These are phyloP conservation scores for Calonectria fujianensis DNA, from an alignment of 2,329 filamentous ascomycete genomes.

Conservation along the genomic window DNA sequence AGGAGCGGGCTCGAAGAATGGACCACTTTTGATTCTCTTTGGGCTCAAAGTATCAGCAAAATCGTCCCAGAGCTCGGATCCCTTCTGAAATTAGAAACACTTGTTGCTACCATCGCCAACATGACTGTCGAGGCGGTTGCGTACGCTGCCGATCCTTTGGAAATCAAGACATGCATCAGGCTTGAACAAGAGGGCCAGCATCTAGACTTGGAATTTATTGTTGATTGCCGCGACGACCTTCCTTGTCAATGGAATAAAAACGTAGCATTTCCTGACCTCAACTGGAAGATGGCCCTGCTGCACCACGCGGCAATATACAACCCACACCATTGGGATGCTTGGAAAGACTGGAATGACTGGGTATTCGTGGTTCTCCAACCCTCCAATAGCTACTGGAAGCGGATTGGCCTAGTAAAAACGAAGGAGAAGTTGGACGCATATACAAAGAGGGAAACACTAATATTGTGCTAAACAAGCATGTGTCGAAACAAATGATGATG, in stretches of 20 bases:
- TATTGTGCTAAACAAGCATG: not conserved
- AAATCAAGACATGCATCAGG: not conserved
- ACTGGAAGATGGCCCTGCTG: not conserved
- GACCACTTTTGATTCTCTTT: not conserved
- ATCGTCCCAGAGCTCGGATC: not conserved
- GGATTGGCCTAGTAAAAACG: not conserved
- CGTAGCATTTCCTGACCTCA: not conserved
- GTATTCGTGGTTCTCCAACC: not conserved
- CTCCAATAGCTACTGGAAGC: not conserved
- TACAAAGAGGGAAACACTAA: not conserved
- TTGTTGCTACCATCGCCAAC: not conserved
- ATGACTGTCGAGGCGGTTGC: not conserved
- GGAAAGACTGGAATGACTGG: not conserved
- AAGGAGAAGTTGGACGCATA: not conserved
- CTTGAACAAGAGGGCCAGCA: not conserved
- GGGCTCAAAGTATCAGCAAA: not conserved
- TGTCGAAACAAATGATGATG: not conserved
- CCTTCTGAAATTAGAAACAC: not conserved
- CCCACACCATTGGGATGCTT: not conserved
- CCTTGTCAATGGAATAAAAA: not conserved
- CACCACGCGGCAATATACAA: not conserved
- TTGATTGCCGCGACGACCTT: not conserved
- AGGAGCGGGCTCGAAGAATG: not conserved
- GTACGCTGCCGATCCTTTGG: not conserved
- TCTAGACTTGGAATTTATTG: not conserved